Percentiles rank a stretch among this genome's conserved stretches.
Evolutionary conservation across 164 flowering plant species (phyloP).

Genomic region (Vitis cinerea): DNA sequence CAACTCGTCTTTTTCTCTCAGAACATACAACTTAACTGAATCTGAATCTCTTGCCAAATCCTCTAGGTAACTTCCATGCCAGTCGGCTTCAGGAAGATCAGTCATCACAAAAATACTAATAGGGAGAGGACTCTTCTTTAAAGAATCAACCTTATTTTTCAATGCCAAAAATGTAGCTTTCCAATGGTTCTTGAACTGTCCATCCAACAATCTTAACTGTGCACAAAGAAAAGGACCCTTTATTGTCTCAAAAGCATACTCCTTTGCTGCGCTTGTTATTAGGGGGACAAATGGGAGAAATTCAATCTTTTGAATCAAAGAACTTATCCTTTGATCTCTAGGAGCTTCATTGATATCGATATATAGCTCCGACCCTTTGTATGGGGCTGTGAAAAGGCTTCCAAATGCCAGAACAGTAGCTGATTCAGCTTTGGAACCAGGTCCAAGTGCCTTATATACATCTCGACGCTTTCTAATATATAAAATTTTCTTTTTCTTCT

Average conservation of each 20-base stretch:
- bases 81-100: slow-evolving; percentile 82
- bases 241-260: slow-evolving; percentile 50
- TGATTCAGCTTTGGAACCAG: slow-evolving; percentile 59
- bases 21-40: slow-evolving; percentile 48
- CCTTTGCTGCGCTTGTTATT: slow-evolving; percentile 64
- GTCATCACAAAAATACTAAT: slow-evolving; percentile 86
- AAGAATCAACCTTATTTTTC: slow-evolving; percentile 51
- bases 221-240: slow-evolving; percentile 82
- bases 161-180: slow-evolving; percentile 61
- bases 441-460: slow-evolving; percentile 68
- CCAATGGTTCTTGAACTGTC: slow-evolving; percentile 98
- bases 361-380: slow-evolving; percentile 78
- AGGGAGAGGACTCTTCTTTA: slow-evolving; percentile 44
- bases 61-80: slow-evolving; percentile 79
- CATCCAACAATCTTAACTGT: slow-evolving; percentile 91
- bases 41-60: slow-evolving; percentile 54
- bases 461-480: slow-evolving; percentile 70
- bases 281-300: slow-evolving; percentile 78
- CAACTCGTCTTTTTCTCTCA: slow-evolving; percentile 53
- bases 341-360: slow-evolving; percentile 72
- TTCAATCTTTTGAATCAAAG: slow-evolving; percentile 52
- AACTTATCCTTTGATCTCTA: slow-evolving; percentile 53
- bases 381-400: slow-evolving; percentile 77
- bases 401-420: slow-evolving; percentile 83
- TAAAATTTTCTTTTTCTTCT: slow-evolving; percentile 63